phyloP scores from a whole-genome alignment of 768 basidiomycete species.

The Lentinula sp. region DNA sequence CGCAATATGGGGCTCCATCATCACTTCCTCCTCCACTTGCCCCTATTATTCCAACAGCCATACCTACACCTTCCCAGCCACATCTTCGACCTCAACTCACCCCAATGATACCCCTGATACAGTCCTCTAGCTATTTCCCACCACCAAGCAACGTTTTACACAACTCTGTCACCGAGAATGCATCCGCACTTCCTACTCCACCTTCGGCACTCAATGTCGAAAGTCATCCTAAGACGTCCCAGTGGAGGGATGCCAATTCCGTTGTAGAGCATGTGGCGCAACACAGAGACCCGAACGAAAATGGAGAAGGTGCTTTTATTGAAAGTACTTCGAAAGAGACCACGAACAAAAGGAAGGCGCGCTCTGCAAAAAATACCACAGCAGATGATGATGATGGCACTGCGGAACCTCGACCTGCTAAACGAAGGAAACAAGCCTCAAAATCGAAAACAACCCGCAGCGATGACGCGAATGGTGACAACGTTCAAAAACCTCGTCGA shows the following conservation, averaged over 20 bases:
- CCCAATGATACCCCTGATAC: constrained; percentile 3
- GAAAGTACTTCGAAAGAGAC: neutral
- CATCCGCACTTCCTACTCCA: neutral
- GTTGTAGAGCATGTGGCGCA: neutral
- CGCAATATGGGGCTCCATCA: neutral
- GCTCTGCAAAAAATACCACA: neutral
- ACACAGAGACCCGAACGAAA: neutral
- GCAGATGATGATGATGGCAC: neutral
- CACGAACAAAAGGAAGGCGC: neutral
- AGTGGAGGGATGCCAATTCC: neutral
- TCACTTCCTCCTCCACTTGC: neutral
- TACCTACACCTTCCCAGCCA: constrained; percentile 3
- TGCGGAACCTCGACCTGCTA: neutral
- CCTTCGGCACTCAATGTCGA: neutral
- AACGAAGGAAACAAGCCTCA: constrained; percentile 8
- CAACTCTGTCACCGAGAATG: neutral
- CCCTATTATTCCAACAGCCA: neutral
- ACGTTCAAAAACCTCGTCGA: constrained; percentile 1
- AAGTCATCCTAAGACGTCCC: neutral
- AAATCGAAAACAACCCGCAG: neutral
- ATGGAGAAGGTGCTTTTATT: neutral
- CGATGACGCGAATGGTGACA: neutral
- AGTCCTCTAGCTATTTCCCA: neutral
- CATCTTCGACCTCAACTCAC: constrained; percentile 1
- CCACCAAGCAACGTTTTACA: neutral